Base-by-base conservation (phyloP, 2,329 filamentous ascomycete species). In the Knufia fluminis region DNA sequence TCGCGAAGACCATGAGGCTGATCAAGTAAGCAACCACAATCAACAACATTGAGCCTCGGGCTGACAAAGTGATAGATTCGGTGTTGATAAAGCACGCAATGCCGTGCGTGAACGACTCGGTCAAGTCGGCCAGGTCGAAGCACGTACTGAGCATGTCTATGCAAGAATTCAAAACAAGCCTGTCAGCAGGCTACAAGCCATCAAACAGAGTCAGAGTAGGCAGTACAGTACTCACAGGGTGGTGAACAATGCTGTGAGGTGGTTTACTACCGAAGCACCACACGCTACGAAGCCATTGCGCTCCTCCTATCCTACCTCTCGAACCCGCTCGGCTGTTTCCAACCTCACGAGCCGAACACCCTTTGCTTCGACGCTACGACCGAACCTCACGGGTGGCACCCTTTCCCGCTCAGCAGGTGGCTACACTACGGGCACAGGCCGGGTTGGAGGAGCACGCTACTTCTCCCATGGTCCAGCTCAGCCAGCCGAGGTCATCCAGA, bases 401-500 rank as follows among this genome's bases (percentile, higher is more conserved):
- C 71, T 96, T 39, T 83, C 86, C 28, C 81, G 91, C 50, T 87
- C 86, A 33, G 86, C 90, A 6, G 89, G 91, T 57, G 92, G 92
- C n/a, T 98, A 98, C 55, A 70, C 86, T 33, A 69, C 76, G 49
- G 86, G 86, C 24, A 79, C 81, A 44, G 83, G 83, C 26, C 76
- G 82, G 41, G 66, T 79, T 51, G 81, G 85, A 57, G 86, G 84
- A 39, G 80, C 82, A 20, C 79, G 91, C 57, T 91, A 91, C 71
- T 97, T 97, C 70, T 94, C 88, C 1, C 90, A 96, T 68, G 79
- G 82, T 1, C 88, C 91, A 1, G 84, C 86, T 8, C 80, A 83
- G 6, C 89, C 88, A 33, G 88, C 90, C 1, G 87, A 97, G 65
- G 88, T 97, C 41, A 79, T 97, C 46, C 85, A 92, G 66, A 95